Conservation (phyloP, 2,329 filamentous ascomycete species). For the Neofusicoccum laricinum region DNA sequence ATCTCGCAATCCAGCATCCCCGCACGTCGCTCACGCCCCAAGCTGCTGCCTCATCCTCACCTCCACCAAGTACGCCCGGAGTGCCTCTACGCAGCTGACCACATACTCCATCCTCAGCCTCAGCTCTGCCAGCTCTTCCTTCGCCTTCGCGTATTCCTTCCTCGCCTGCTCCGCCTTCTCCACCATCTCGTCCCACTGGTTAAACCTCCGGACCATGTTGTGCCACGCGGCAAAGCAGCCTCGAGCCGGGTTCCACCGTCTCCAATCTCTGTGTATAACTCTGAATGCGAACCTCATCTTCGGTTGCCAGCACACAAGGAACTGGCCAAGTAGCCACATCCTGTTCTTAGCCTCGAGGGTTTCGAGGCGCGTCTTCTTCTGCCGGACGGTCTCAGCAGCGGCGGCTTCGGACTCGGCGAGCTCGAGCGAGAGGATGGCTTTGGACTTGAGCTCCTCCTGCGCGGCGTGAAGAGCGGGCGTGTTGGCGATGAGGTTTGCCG, state of each 20-base stretch:
- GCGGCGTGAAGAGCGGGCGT: background rate
- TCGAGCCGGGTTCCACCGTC: too few relatives aligned
- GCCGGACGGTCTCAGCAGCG: background rate
- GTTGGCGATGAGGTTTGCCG: background rate
- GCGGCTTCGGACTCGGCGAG: background rate
- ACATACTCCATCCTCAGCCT: background rate
- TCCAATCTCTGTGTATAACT: accelerated
- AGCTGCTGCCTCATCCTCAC: background rate
- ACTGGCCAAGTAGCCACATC: too few relatives aligned
- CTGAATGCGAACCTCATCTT: background rate
- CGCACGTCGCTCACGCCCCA: too few relatives aligned
- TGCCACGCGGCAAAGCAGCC: too few relatives aligned
- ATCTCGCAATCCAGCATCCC: too few relatives aligned
- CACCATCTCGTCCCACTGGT: too few relatives aligned
- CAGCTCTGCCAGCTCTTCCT: background rate
- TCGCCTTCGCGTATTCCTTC: background rate
- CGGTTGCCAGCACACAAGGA: too few relatives aligned
- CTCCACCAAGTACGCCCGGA: background rate
- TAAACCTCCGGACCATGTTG: too few relatives aligned
- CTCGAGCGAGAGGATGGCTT: background rate
- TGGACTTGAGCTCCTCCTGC: background rate
- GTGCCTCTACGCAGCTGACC: background rate
- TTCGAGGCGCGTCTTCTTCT: background rate
- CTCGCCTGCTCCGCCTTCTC: background rate
- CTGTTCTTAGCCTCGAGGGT: too few relatives aligned